Conservation (phyloP, 345 rosid species). For the Punica granatum region DNA sequence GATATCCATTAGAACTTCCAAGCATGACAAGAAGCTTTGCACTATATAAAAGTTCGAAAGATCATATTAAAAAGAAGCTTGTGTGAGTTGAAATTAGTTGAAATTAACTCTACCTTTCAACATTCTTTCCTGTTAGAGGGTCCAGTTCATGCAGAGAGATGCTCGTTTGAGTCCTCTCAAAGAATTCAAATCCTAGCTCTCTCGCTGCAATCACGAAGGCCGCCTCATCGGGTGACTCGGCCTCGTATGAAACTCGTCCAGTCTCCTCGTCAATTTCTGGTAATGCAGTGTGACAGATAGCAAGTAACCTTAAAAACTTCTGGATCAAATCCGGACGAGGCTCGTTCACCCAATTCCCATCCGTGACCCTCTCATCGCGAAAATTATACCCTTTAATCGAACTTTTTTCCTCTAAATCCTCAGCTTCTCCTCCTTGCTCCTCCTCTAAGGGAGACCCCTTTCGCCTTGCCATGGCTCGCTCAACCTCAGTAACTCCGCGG, state of each 20-base stretch:
- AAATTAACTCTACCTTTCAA: constrained; percentile 41
- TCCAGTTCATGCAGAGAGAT: constrained; percentile 64
- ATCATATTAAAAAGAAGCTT: not conserved
- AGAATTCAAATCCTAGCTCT: constrained; percentile 88
- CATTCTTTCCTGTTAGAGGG: constrained; percentile 34
- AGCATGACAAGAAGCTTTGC: not conserved
- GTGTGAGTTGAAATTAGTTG: not conserved
- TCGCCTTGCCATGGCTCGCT: constrained; percentile 66
- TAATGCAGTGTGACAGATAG: constrained; percentile 91
- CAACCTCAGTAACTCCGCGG: constrained; percentile 81
- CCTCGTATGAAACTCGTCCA: constrained; percentile 65
- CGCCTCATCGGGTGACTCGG: constrained; percentile 98
- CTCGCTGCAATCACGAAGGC: constrained; percentile 90
- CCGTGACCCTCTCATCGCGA: constrained; percentile 62
- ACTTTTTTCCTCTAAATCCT: constrained; percentile 26
- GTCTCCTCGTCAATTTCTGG: constrained; percentile 83
- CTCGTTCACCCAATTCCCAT: constrained; percentile 68
- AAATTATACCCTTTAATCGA: constrained; percentile 75
- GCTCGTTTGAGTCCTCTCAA: constrained; percentile 65
- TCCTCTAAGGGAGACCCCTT: constrained; percentile 44
- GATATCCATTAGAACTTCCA: not conserved
- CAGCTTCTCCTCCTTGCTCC: constrained; percentile 31
- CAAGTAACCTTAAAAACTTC: constrained; percentile 57
- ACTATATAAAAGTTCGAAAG: constrained; percentile 3
- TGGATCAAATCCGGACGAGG: constrained; percentile 45